These are phyloP conservation scores for Fonsecaea nubica DNA, from an alignment of 2,329 filamentous ascomycete species.

Conservation along the genomic window DNA sequence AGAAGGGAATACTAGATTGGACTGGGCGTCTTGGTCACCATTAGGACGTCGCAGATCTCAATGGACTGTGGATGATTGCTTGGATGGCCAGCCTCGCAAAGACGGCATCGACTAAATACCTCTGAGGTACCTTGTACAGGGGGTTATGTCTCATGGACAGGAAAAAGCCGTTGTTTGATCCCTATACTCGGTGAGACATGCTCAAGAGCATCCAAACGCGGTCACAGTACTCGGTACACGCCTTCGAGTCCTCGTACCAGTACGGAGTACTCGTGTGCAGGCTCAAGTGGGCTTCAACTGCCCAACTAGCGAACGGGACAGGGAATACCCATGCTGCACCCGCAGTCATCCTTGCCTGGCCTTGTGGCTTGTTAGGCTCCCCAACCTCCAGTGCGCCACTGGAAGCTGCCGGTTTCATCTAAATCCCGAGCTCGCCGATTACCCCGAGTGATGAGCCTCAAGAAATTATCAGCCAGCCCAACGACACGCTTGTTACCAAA, in stretches of 20 bases:
- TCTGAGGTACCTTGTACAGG: background rate
- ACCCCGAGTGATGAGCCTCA: background rate
- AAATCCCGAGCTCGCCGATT: conserved; percentile 21
- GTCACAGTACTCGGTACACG: background rate
- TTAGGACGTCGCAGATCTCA: background rate
- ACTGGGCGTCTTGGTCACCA: background rate
- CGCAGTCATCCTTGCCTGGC: conserved; percentile 4
- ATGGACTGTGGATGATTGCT: background rate
- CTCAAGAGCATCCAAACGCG: background rate
- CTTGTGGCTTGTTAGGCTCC: conserved; percentile 16
- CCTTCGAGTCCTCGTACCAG: background rate
- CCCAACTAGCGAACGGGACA: background rate
- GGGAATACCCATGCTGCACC: background rate
- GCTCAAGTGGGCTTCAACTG: conserved; percentile 8
- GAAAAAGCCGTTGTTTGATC: background rate
- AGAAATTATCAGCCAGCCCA: background rate
- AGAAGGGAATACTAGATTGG: background rate
- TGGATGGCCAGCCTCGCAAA: background rate
- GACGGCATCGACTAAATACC: background rate
- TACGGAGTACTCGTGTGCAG: background rate
- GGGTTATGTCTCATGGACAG: background rate
- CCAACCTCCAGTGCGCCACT: conserved; percentile 4
- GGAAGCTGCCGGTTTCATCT: conserved; percentile 19
- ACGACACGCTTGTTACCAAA: background rate
- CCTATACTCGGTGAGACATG: background rate